A percentile compares a stretch with the other conserved stretches of the same genome.
Conservation (phyloP, 139 green algal species). For the Chlamydomonas sp. region DNA sequence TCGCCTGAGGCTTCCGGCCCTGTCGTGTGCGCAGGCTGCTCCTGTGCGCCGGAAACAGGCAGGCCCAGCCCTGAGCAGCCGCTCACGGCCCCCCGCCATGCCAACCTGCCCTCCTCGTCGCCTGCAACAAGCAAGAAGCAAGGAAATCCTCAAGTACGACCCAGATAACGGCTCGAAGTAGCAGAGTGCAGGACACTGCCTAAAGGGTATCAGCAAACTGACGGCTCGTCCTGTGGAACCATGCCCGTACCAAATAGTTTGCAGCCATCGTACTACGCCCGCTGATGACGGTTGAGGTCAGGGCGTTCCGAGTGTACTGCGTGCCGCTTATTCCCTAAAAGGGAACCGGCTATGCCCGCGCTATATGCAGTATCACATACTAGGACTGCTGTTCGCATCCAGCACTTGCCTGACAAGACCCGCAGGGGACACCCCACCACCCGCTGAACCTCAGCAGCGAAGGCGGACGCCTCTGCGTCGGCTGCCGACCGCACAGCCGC, state of each 20-base stretch:
- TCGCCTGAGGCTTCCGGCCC: neutral
- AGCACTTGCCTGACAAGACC: neutral
- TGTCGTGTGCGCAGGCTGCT: neutral
- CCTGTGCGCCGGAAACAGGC: neutral
- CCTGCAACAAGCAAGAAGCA: neutral
- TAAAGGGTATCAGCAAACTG: too few relatives aligned
- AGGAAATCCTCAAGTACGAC: neutral
- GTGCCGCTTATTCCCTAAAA: too few relatives aligned
- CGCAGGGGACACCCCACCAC: conserved; percentile 4
- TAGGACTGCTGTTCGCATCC: too few relatives aligned
- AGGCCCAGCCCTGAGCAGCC: neutral
- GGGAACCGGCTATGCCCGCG: too few relatives aligned
- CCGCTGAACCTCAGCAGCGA: neutral
- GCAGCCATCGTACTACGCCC: too few relatives aligned
- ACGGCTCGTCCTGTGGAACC: too few relatives aligned
- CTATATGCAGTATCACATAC: too few relatives aligned
- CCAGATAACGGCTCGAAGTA: neutral
- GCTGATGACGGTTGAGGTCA: too few relatives aligned
- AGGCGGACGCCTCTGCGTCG: neutral
- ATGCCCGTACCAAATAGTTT: too few relatives aligned
- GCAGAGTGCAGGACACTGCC: too few relatives aligned
- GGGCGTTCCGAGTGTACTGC: too few relatives aligned
- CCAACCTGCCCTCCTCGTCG: conserved; percentile 27
- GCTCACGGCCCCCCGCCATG: conserved; percentile 19
- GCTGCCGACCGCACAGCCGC: conserved; percentile 8